Evolutionary conservation across 1,139 yeast species (phyloP).

Genomic region (Schizosaccharomyces versatilis): DNA sequence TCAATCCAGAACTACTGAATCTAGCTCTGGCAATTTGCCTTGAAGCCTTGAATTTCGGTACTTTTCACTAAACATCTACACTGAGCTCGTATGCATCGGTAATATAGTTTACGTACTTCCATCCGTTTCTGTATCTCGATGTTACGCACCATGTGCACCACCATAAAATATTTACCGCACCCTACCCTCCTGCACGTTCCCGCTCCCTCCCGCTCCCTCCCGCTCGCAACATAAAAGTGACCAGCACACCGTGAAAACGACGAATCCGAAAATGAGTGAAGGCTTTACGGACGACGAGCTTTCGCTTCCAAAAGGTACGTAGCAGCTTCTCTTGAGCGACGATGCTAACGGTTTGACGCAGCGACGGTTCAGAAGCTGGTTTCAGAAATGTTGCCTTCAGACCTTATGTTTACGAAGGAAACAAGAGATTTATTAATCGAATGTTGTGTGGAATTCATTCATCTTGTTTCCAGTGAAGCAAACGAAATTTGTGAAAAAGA

Average conservation of each 20-base stretch:
- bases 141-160: no score
- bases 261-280: neutral
- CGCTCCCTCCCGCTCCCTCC: no score
- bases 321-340: neutral
- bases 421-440: constrained; percentile 90
- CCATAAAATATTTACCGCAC: no score
- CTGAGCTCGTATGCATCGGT: no score
- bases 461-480: constrained; percentile 81
- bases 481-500: constrained; percentile 94
- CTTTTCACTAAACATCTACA: no score
- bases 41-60: no score
- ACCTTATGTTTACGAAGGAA: constrained; percentile 71
- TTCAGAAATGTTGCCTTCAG: constrained; percentile 69
- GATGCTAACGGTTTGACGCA: constrained; percentile 13
- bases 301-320: constrained; percentile 22
- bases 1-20: no score
- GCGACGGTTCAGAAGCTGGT: constrained; percentile 94
- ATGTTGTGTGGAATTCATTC: constrained; percentile 85
- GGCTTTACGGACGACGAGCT: constrained; percentile 19
- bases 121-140: no score
- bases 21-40: no score
- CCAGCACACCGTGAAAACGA: neutral
- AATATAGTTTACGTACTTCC: no score
- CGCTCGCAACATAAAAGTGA: no score
- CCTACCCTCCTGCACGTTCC: no score